phyloP scores from a whole-genome alignment of 169 alveolate genomes.

The Cryptosporidium felis region DNA sequence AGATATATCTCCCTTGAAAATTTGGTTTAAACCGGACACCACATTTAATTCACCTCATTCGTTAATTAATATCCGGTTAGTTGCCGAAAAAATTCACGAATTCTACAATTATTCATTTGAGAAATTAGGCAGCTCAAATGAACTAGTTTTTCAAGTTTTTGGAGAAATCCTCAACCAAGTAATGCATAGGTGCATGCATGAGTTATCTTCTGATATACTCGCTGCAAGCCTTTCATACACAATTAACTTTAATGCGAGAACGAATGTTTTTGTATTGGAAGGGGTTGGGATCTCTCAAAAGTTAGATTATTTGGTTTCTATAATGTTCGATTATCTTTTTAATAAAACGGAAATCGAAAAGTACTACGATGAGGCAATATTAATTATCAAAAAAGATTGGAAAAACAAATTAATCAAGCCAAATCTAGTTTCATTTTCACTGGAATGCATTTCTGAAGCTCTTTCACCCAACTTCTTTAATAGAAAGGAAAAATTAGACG shows the following conservation, averaged over 20 bases:
- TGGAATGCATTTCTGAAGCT: conserved; percentile 48
- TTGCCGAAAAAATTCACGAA: neutral
- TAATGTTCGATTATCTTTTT: conserved; percentile 6
- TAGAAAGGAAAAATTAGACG: conserved; percentile 16
- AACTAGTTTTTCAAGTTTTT: conserved; percentile 58
- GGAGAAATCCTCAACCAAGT: conserved; percentile 29
- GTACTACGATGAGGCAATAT: conserved; percentile 37
- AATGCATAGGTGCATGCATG: conserved; percentile 45
- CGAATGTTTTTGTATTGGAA: conserved; percentile 49
- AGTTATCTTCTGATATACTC: conserved; percentile 31
- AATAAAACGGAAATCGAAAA: neutral
- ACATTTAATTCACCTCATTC: conserved; percentile 53
- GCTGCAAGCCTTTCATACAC: conserved; percentile 59
- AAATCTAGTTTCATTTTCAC: conserved; percentile 20
- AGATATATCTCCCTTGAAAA: neutral
- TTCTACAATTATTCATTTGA: neutral
- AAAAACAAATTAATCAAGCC: conserved; percentile 32
- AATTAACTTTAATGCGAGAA: conserved; percentile 44
- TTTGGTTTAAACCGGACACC: conserved; percentile 64
- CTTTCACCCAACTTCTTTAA: conserved; percentile 5
- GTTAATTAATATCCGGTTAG: conserved; percentile 35
- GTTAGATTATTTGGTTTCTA: conserved; percentile 17
- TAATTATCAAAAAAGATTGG: conserved; percentile 31
- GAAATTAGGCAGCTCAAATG: neutral
- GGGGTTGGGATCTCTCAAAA: conserved; percentile 47